Base-by-base conservation (phyloP, 2,329 filamentous ascomycete species). In the Stagonosporopsis tanaceti region DNA sequence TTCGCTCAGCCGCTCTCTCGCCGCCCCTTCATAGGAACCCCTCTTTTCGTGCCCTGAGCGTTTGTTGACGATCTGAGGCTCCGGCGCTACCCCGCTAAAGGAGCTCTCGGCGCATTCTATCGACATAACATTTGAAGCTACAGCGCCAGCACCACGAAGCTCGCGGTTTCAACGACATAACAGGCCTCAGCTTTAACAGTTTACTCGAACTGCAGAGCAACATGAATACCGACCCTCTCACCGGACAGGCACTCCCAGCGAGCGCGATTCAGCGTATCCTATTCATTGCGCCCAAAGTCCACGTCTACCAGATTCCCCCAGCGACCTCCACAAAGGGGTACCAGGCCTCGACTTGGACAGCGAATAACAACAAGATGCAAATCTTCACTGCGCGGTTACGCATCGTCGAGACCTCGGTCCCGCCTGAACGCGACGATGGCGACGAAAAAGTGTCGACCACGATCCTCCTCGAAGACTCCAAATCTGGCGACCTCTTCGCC, bases 231-330 rank as follows among this genome's bases (percentile, higher is more conserved):
- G 90, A 95, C 77, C 90, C 90, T 50, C 83, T 87, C 53, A 94
- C 90, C 22, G 88, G 89, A 67, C 80, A 79, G 32, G 77, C 87
- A 63, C 84, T 92, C 65, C 88, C 90, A 53, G 74, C 86, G 50
- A 90, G 91, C 72, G 89, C 92, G 68, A 94, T 96, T 78, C 91
- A 95, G 78, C 89, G 92, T 75, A 82, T 95, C 73, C 89, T 96
- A 75, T 93, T 92, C 84, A 81, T 93, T 75, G 86, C 88, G 62
- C 80, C 84, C 69, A 81, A 84, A 63, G 89, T 95, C 63, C 91
- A 96, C 80, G 85, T 96, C 81, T 97, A 96, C 83, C 87, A 89
- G 71, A 93, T 96, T 75, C 92, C 92, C 17, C 92, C 92, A 24
- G 82, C 93, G 56, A 84, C 88, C 41, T 89, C 89, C 17, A 92